Evolutionary conservation across 225 moss, liverwort and hornwort species (phyloP).

Genomic region (Sphagnum tenellum): DNA sequence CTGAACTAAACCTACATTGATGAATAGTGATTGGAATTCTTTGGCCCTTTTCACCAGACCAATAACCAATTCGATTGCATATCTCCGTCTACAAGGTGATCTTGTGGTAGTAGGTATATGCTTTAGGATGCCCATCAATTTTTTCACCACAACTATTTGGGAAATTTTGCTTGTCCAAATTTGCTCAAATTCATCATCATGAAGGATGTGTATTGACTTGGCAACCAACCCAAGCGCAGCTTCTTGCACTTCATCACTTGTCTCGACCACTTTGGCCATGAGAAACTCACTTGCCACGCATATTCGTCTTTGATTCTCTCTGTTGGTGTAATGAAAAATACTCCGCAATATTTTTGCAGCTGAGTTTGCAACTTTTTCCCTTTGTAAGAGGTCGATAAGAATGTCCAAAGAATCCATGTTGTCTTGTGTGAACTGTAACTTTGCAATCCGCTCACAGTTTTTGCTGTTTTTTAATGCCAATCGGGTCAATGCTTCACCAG

Average conservation of each 20-base stretch:
- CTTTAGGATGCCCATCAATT: conserved; percentile 11
- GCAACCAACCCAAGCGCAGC: too few species aligned
- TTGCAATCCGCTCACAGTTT: conserved; percentile 50
- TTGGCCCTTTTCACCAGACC: conserved; percentile 13
- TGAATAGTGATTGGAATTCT: conserved; percentile 4
- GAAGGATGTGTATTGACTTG: background rate
- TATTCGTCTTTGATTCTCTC: too few species aligned
- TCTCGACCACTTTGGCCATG: too few species aligned
- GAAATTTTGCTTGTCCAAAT: background rate
- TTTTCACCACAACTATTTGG: conserved; percentile 4
- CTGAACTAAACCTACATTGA: conserved; percentile 5
- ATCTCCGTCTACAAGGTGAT: conserved; percentile 18
- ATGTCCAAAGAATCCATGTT: too few species aligned
- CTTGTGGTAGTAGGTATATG: conserved; percentile 16
- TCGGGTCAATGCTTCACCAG: conserved; percentile 46
- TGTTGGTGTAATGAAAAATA: background rate
- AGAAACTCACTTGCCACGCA: too few species aligned
- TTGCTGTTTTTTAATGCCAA: conserved; percentile 42
- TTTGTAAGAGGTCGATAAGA: too few species aligned
- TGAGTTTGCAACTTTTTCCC: conserved; percentile 5
- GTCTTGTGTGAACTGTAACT: conserved; percentile 9
- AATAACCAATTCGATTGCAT: conserved; percentile 17
- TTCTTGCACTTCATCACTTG: too few species aligned
- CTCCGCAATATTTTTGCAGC: conserved; percentile 27
- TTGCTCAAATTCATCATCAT: conserved; percentile 1